Evolutionary conservation across 352 stramenopile genomes (phyloP), one percentile per base, ranked within the genome.

Genomic region (Phytophthora tentaculata): DNA sequence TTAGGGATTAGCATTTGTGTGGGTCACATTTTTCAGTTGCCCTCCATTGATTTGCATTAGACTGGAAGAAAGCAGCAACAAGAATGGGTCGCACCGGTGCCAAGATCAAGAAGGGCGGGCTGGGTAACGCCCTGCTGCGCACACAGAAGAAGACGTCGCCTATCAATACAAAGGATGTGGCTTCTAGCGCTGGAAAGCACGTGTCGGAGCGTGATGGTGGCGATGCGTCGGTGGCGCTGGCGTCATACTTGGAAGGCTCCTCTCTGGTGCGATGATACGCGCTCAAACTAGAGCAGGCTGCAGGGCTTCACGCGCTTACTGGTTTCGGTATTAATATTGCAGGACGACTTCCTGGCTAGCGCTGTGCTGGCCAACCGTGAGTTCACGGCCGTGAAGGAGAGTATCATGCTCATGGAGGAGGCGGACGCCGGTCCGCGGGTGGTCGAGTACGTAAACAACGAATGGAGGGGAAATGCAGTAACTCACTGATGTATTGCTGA

Each of bases 291-390:
- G n/a, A 26, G 20, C 12, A 8, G n/a, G 17, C 19, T 43, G 29
- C 6, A 47, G 16, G 16, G 3, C 17, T 8, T 39, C 9, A 28
- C 1, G 23, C 10, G 41, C 19, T 73, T 47, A 59, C 44, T 54
- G 7, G 24, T 50, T 8, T 2, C 19, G 53, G 35, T 17, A 51
- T 28, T 59, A 26, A 4, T 44, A 10, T 39, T 78, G 24, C 69
- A 94, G 77, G 94, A 98, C 47, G 94, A 98, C 53, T 98, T 98
- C 64, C 77, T 98, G 29, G 89, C 90, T n/a, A 97, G 80, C 49
- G 92, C 94, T 2, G 89, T 96, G 66, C 75, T 98, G 32, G 90
- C 91, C 12, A 97, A 97, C 64, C 88, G 94, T 24, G 89, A 97
- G 47, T 98, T 98, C 71, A 95, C 90, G 28, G 91, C 93, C 14